These are phyloP conservation scores for Vanrija sp. DNA, from an alignment of 1,284 basidiomycete genomes.

Conservation along the genomic window DNA sequence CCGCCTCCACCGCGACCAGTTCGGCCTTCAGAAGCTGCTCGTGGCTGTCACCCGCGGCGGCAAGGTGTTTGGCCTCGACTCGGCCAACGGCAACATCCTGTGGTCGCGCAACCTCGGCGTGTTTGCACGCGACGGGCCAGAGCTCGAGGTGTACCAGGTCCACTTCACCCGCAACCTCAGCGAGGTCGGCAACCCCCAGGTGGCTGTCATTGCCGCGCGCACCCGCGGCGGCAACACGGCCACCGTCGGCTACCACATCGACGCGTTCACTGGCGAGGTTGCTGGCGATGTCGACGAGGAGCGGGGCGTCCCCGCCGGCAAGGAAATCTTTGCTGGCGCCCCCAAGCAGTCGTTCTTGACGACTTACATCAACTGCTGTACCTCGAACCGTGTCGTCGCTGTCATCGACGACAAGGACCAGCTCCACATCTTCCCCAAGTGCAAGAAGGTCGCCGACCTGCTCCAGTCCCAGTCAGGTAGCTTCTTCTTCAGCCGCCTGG, in stretches of 20 bases:
- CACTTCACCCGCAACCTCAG: constrained; percentile 35
- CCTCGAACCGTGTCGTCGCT: constrained; percentile 36
- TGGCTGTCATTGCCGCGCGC: constrained; percentile 38
- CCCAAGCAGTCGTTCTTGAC: constrained; percentile 36
- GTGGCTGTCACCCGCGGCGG: constrained; percentile 68
- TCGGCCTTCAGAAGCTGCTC: constrained; percentile 83
- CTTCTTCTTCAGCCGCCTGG: constrained; percentile 30
- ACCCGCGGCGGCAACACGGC: background rate
- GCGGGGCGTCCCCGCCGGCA: constrained; percentile 30
- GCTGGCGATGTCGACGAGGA: constrained; percentile 20
- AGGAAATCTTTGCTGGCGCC: constrained; percentile 31
- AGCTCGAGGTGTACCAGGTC: constrained; percentile 33
- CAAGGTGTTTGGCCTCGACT: constrained; percentile 79
- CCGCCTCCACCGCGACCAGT: constrained; percentile 63
- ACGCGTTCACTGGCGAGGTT: constrained; percentile 68
- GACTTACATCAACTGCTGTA: constrained; percentile 42
- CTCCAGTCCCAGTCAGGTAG: constrained; percentile 27
- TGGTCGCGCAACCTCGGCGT: constrained; percentile 63
- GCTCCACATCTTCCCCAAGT: constrained; percentile 46
- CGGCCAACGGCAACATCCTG: constrained; percentile 65
- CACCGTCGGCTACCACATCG: constrained; percentile 68
- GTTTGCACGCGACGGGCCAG: constrained; percentile 25
- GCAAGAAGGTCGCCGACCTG: constrained; percentile 39
- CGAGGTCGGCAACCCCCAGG: constrained; percentile 34
- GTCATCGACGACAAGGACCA: constrained; percentile 29